Evolutionary conservation across 1,139 yeast species (phyloP), one percentile per base, ranked within the genome.

Genomic region (Blastobotrys indianensis): DNA sequence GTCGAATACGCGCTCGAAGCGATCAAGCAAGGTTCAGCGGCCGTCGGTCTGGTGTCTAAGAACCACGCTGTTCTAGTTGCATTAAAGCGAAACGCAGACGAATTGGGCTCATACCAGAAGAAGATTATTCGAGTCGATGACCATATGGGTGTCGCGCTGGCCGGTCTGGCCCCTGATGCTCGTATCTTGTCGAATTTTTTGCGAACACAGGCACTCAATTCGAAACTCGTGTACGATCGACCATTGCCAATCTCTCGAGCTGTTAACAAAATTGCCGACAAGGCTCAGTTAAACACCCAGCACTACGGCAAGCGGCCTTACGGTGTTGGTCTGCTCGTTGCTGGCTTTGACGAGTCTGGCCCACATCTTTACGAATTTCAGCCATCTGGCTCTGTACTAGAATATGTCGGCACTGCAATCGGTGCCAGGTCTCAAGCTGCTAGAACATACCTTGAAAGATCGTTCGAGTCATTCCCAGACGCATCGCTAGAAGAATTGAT

Each of bases 371-470:
- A 80, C 65, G 99, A 94, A 70, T 94, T 92, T 68, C 90, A 86
- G 63, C 98, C 98, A 16, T 83, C 95, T 9, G 99, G 99, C 3
- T 82, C 94, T 29, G 94, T 85, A 20, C 74, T 88, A 61, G 97
- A 92, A 65, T 85, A 90, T 63, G 79, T 75, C 56, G 98, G 96
- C 35, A 84, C 97, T 9, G 95, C 98, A 37, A 88, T 92, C 62
- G 99, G 99, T 42, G 98, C 99, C 12, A 79, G 99, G 63, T 88
- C 97, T 1, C 99, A 92, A 69, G 97, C 97, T 41, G 97, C 97
- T 12, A 79, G 95, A 69, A 92, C 99, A 2, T 92, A 88, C 60
- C 72, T 94, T 63, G 98, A 92, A 67, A 80, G 96, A 63, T 82
- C 82, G 52, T 75, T 82, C 62, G 88, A 85, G 32, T 71, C 73